phyloP scores from a whole-genome alignment of 345 rosid species.

The Bretschneidera sinensis region DNA sequence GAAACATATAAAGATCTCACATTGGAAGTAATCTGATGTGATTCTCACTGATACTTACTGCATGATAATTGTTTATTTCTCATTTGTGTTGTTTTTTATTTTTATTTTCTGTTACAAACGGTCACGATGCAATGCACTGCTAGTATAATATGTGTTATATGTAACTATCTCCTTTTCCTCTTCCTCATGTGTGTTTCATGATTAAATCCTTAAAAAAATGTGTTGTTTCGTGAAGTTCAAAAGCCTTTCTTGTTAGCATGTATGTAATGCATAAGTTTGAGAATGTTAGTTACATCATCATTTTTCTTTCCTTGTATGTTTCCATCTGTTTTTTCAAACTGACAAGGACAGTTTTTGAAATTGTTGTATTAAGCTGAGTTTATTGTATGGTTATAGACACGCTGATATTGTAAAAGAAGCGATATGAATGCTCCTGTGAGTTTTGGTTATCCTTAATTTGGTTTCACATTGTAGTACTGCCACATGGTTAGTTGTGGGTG shows the following conservation, averaged over 20 bases:
- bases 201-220: no score
- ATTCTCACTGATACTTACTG: neutral
- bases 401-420: neutral
- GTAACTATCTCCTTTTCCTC: no score
- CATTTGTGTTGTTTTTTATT: no score
- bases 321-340: no score
- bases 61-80: no score
- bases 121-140: neutral
- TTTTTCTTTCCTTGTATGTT: no score
- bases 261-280: neutral
- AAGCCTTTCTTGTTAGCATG: neutral
- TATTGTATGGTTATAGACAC: neutral
- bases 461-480: no score
- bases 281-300: no score
- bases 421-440: neutral
- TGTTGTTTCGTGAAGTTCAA: neutral
- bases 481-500: no score
- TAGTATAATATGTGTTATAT: no score
- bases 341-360: neutral
- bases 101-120: neutral
- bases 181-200: no score
- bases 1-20: no score
- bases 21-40: neutral
- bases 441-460: neutral
- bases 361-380: neutral